Evolutionary conservation across 106 monocot genomes (phyloP).

Genomic region (Agapanthus africanus): DNA sequence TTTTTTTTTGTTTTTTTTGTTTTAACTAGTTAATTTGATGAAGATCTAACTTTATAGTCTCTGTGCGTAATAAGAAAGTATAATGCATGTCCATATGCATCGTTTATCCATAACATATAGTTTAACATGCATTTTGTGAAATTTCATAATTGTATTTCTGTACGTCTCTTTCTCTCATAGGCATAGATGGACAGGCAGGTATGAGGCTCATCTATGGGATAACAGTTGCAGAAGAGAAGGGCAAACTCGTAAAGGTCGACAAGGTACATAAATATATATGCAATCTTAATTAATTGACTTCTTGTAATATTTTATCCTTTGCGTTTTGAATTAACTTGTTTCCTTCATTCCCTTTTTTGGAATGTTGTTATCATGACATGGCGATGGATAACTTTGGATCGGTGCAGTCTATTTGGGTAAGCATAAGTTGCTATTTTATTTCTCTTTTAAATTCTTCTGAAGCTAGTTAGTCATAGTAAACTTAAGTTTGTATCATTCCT

Average conservation of each 20-base stretch:
- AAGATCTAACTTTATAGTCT: not conserved
- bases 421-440: slow-evolving; percentile 8
- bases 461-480: not conserved
- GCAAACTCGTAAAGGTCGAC: slow-evolving; percentile 86
- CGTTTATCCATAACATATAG: too few species aligned
- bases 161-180: too few species aligned
- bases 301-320: not conserved
- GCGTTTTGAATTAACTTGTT: not conserved
- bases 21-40: not conserved
- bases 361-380: not conserved
- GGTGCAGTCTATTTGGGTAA: slow-evolving; percentile 89
- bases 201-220: slow-evolving; percentile 98
- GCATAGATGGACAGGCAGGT: slow-evolving; percentile 96
- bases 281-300: too few species aligned
- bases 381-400: slow-evolving; percentile 44
- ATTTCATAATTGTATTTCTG: too few species aligned
- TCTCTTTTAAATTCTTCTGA: not conserved
- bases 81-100: too few species aligned
- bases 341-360: not conserved
- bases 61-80: not conserved
- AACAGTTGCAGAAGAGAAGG: slow-evolving; percentile 98
- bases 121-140: too few species aligned
- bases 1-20: not conserved
- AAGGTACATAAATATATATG: slow-evolving; percentile 40
- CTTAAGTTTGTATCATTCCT: not conserved